Evolutionary conservation across 2,329 filamentous ascomycete genomes (phyloP), one percentile per base, ranked within the genome.

Genomic region (Aspergillus transmontanensis): DNA sequence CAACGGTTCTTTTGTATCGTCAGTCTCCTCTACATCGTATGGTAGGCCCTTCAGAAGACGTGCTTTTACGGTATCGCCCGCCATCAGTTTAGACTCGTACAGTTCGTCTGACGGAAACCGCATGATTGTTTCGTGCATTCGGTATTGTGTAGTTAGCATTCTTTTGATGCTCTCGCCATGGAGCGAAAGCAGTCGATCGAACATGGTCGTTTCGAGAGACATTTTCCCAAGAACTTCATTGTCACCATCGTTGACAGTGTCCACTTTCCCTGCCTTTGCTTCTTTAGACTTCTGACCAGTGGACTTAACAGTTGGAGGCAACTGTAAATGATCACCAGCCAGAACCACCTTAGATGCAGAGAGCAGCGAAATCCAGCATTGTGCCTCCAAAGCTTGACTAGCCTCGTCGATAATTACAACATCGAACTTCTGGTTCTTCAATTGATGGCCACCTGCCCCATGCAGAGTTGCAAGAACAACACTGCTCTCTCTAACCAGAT

Each of bases 111-210:
- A 97, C 0, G 95, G 94, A 72, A 97, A 99, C 7, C 88, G 86
- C 94, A 98, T 98, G 71, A 99, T 98, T 59, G 84, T 88, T 73
- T 96, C 90, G 75, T 99, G 93, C 95, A 99, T 99, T 43, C 95
- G 93, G 77, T 99, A 99, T 80, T 99, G 95, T 5, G 91, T 96
- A 4, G 93, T 98, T 28, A 99, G 86, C 92, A 98, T 97, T 58
- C 91, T 85, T 81, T 98, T 98, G 80, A 99, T 93, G 5, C 83
- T 83, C 1, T 88, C 80, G 0, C 95, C 95, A 74, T 99, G 92
- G 19, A 97, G 82, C 6, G 85, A 84, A 51, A 99, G 84, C 48
- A 99, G 84, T 32, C 95, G 87, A 76, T 98, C 94, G 76, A 99
- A 99, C 34, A 99, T 83, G 0, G 95, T 98, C n/a, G 85, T 91